Evolutionary conservation across 495 filamentous ascomycete genomes (phyloP).

Genomic region (Penicillium alfredii): DNA sequence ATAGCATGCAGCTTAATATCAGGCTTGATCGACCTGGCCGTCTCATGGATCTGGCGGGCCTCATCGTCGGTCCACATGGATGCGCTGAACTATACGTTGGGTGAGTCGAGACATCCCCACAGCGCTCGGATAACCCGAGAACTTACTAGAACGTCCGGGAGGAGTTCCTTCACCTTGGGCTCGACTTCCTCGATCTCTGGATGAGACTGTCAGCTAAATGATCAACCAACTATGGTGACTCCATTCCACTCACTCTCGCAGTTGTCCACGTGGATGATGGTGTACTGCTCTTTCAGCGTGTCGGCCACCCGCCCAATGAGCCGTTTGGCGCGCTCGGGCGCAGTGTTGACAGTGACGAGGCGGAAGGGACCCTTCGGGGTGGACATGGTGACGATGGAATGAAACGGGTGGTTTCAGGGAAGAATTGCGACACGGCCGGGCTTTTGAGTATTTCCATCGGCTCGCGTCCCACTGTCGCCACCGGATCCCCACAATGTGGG

Average conservation of each 20-base stretch:
- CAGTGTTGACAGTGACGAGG: slow-evolving; percentile 65
- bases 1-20: slow-evolving; percentile 54
- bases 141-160: slow-evolving; percentile 48
- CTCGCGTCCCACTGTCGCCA: slow-evolving; percentile 8
- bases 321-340: slow-evolving; percentile 56
- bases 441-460: slow-evolving; percentile 12
- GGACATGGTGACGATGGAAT: slow-evolving; percentile 27
- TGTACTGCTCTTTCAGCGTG: slow-evolving; percentile 53
- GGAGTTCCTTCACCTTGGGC: slow-evolving; percentile 41
- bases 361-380: slow-evolving; percentile 52
- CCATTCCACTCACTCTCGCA: slow-evolving; percentile 47
- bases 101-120: slow-evolving; percentile 3
- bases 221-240: too few relatives aligned
- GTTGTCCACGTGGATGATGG: slow-evolving; percentile 54
- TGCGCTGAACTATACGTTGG: slow-evolving; percentile 49
- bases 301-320: slow-evolving; percentile 56
- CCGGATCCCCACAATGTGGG: slow-evolving; percentile 19
- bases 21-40: slow-evolving; percentile 46
- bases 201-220: slow-evolving; percentile 3
- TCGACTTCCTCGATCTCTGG: slow-evolving; percentile 48
- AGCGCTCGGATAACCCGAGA: slow-evolving; percentile 11
- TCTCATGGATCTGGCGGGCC: slow-evolving; percentile 48
- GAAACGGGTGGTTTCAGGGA: background rate
- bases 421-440: slow-evolving; percentile 9
- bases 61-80: slow-evolving; percentile 64